Evolutionary conservation across 768 basidiomycete genomes (phyloP).

Genomic region (Suillus variegatus): DNA sequence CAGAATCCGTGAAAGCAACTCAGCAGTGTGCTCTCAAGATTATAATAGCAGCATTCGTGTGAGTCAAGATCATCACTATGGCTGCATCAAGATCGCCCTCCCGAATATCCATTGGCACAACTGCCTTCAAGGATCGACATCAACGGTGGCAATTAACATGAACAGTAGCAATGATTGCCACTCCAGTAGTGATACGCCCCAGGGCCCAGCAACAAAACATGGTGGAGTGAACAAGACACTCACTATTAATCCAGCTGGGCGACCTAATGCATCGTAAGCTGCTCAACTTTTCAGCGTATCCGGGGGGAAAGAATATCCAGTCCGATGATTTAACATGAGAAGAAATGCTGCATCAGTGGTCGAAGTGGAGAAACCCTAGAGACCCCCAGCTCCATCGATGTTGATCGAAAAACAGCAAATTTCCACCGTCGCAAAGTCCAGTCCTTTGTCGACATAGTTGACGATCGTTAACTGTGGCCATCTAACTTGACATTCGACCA

Average conservation of each 20-base stretch:
- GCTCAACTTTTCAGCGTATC: background rate
- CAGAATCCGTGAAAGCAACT: conserved; percentile 8
- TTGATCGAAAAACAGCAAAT: background rate
- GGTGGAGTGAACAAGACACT: conserved; percentile 12
- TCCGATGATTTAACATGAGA: background rate
- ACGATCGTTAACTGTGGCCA: background rate
- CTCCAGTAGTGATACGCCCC: background rate
- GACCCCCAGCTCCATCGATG: background rate
- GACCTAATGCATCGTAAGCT: background rate
- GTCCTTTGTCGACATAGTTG: background rate
- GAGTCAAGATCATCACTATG: conserved; percentile 6
- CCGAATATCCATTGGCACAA: background rate
- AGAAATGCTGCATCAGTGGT: background rate
- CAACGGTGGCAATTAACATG: background rate
- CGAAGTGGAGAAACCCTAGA: background rate
- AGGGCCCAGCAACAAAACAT: background rate
- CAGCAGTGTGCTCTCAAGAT: conserved; percentile 13
- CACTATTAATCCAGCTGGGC: background rate
- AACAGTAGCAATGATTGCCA: background rate
- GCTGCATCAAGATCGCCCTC: background rate
- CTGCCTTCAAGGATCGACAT: background rate
- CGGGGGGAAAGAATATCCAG: background rate
- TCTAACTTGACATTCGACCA: background rate
- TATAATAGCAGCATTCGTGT: conserved; percentile 8
- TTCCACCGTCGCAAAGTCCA: background rate